Percentiles rank a stretch among this genome's conserved stretches.
Evolutionary conservation across 306 rosid species (phyloP).

Genomic region (Vachellia collinsii): DNA sequence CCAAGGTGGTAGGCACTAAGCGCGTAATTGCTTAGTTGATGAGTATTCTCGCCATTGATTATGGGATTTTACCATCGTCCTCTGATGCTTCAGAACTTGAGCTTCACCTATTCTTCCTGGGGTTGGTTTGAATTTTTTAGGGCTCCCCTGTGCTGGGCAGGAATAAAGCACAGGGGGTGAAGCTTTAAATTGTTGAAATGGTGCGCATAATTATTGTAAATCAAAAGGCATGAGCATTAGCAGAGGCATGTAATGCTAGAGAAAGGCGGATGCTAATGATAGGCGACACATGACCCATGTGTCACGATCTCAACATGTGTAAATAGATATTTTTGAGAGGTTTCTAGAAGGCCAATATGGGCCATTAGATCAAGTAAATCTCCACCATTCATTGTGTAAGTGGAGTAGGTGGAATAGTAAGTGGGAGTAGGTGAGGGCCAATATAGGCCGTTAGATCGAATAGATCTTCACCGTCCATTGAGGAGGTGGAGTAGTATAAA

Average conservation of each 20-base stretch:
- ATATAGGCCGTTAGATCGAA: no score
- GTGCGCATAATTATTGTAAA: neutral
- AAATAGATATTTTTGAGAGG: no score
- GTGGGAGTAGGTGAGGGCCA: no score
- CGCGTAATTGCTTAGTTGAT: constrained; percentile 10
- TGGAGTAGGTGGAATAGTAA: no score
- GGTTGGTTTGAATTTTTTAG: neutral
- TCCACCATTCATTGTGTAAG: no score
- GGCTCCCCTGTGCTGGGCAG: neutral
- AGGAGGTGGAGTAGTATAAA: no score
- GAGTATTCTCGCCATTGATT: neutral
- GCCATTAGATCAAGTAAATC: no score
- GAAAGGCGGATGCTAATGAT: neutral
- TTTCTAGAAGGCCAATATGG: no score
- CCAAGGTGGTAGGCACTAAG: neutral
- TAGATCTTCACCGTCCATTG: no score
- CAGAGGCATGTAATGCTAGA: neutral
- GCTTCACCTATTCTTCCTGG: constrained; percentile 4
- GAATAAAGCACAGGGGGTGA: constrained; percentile 11
- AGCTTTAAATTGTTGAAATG: constrained; percentile 17
- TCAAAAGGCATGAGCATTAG: neutral
- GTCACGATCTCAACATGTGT: no score
- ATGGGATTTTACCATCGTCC: neutral
- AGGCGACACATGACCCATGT: neutral
- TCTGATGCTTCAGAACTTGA: neutral